These are phyloP conservation scores for Hymenoscyphus occultus DNA, from an alignment of 2,329 filamentous ascomycete species.

Conservation along the genomic window DNA sequence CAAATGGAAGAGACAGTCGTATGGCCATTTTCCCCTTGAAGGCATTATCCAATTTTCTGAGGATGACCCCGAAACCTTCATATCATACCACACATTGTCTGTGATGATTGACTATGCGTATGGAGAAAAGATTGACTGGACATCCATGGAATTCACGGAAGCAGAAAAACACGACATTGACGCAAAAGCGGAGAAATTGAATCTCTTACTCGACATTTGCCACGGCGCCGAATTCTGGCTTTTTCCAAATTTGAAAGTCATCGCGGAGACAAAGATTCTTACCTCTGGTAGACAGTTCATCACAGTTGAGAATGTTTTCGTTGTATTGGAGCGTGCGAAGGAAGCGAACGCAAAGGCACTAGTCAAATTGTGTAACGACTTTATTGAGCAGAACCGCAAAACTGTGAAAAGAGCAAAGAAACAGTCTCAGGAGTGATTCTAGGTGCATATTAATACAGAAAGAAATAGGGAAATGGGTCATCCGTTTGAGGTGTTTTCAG, in stretches of 20 bases:
- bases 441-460: background rate
- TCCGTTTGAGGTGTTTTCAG: too few species aligned
- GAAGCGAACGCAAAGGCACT: slow-evolving; percentile 17
- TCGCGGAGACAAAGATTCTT: slow-evolving; percentile 27
- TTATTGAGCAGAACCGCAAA: slow-evolving; percentile 19
- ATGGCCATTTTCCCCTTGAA: slow-evolving; percentile 15
- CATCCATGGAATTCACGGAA: slow-evolving; percentile 23
- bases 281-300: slow-evolving; percentile 20
- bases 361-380: slow-evolving; percentile 17
- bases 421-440: background rate
- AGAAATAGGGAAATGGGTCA: too few species aligned
- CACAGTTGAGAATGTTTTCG: slow-evolving; percentile 25
- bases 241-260: slow-evolving; percentile 20
- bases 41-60: slow-evolving; percentile 21
- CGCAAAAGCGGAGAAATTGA: slow-evolving; percentile 21
- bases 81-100: slow-evolving; percentile 27
- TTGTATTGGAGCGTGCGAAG: slow-evolving; percentile 14
- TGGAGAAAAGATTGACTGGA: slow-evolving; percentile 27
- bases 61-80: slow-evolving; percentile 14
- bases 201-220: slow-evolving; percentile 27
- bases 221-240: slow-evolving; percentile 29
- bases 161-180: slow-evolving; percentile 15
- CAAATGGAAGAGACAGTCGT: slow-evolving; percentile 22
- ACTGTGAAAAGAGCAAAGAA: slow-evolving; percentile 13
- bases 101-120: slow-evolving; percentile 29